Base-by-base conservation (phyloP, 176 grass and related monocot species). In the Carex kokanica region DNA sequence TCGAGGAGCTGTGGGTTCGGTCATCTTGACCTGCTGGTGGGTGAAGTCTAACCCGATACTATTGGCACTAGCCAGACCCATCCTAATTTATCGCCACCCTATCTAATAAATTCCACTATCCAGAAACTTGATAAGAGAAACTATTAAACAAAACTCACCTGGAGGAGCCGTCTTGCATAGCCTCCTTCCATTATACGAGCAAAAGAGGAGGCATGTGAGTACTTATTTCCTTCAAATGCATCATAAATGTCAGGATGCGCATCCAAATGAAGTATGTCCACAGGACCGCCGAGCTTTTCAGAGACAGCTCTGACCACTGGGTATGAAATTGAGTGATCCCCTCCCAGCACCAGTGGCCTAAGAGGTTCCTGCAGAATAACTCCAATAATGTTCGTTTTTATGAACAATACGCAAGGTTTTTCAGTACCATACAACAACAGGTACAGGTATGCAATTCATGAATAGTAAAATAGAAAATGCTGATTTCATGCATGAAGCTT, bases 121-220 rank as follows among this genome's bases (percentile, higher is more conserved):
- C 10, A 52, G 9, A 74, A 77, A 55, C 5, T 32, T 55, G 73
- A 77, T 24, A 6, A 16, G 23, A 31, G 8, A 54, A 75, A 52
- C 21, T 63, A 61, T 64, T 81, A 47, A 62, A 82, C 43, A 82
- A 82, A 80, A 79, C 16, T 81, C 87, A 98, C 96, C 84, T 98
- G 93, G 29, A 98, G 69, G 79, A 98, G 96, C 56, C 96, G 88
- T 64, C 96, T 95, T 6, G 91, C 96, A 91, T 95, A 87, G 75
- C 96, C 93, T 84, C 96, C 96, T 86, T 98, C 96, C 96, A 98
- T 98, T 75, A 98, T 98, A 88, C 96, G 90, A 24, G 96, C 96
- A 88, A 98, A 98, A 24, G 96, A 95, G 54, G 96, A 98, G 51
- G 96, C 96, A 81, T 98, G 96, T 1, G 96, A 98, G 72, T 98